Percentiles rank a stretch among this genome's conserved stretches.
Evolutionary conservation across 1,139 yeast species (phyloP).

Genomic region (Taphrina communis): DNA sequence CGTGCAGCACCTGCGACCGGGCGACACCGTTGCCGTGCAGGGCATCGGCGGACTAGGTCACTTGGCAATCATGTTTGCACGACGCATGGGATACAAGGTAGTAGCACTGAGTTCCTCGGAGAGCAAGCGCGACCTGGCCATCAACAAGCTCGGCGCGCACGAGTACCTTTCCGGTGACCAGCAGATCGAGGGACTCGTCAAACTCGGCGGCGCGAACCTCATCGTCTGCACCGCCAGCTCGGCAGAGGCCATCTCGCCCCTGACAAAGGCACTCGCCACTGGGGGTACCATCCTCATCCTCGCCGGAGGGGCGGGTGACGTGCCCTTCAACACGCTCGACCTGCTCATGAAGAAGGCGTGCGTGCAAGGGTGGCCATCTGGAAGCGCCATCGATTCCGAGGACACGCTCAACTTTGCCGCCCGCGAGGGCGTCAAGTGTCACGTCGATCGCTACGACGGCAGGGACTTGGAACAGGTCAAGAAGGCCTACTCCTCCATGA

Average conservation of each 20-base stretch:
- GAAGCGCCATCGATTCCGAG: constrained; percentile 25
- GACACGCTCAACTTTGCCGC: constrained; percentile 27
- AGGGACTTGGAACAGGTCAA: constrained; percentile 23
- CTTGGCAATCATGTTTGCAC: constrained; percentile 55
- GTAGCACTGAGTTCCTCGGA: constrained; percentile 53
- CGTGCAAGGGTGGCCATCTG: constrained; percentile 26
- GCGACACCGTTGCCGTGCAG: constrained; percentile 53
- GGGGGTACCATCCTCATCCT: constrained; percentile 24
- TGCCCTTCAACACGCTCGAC: constrained; percentile 8
- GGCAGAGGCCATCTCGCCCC: constrained; percentile 12
- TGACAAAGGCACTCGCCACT: constrained; percentile 18
- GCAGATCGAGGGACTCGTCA: constrained; percentile 24
- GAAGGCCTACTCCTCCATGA: constrained; percentile 24
- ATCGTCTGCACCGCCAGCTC: constrained; percentile 28
- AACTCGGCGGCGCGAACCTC: constrained; percentile 29
- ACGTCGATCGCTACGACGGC: constrained; percentile 14
- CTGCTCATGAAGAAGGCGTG: constrained; percentile 21
- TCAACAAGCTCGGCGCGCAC: constrained; percentile 46
- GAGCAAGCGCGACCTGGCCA: constrained; percentile 50
- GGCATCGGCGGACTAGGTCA: constrained; percentile 57
- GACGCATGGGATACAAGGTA: constrained; percentile 55
- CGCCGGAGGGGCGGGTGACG: constrained; percentile 23
- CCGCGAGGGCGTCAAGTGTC: constrained; percentile 14
- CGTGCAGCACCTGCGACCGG: constrained; percentile 48
- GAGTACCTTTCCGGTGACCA: constrained; percentile 25